Percentiles rank a stretch among this genome's conserved stretches.
These are phyloP conservation scores for Lasiodiplodia gonubiensis DNA, from an alignment of 2,329 filamentous ascomycete genomes.

Conservation along the genomic window DNA sequence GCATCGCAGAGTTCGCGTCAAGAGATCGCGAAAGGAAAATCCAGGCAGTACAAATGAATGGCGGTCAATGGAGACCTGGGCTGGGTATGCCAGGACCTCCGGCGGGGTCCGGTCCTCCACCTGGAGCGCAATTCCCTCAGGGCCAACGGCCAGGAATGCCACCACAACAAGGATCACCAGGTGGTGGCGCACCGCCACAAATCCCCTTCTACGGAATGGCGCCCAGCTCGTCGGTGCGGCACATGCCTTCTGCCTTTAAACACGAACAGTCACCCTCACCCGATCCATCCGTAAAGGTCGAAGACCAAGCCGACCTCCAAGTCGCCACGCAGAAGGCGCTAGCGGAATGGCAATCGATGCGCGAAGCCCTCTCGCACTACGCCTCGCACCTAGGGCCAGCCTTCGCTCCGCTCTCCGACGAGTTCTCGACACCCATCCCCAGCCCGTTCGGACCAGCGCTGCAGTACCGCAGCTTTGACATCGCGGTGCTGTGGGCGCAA, in stretches of 20 bases:
- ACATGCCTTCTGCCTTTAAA: constrained; percentile 52
- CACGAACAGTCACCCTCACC: constrained; percentile 29
- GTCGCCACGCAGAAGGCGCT: constrained; percentile 71
- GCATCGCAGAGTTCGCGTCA: constrained; percentile 77
- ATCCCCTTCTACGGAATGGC: constrained; percentile 58
- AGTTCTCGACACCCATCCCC: constrained; percentile 64
- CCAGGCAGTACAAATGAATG: constrained; percentile 65
- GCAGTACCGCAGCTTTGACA: constrained; percentile 84
- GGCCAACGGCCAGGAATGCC: constrained; percentile 7
- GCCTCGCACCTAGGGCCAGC: constrained; percentile 70
- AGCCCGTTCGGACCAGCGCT: constrained; percentile 84
- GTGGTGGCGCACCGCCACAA: constrained; percentile 3
- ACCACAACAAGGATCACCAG: constrained; percentile 10
- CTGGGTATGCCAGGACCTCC: constrained; percentile 55
- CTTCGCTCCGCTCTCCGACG: constrained; percentile 76
- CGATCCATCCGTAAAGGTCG: constrained; percentile 48
- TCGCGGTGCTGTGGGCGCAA: constrained; percentile 85
- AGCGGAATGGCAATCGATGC: constrained; percentile 79
- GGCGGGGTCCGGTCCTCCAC: constrained; percentile 23
- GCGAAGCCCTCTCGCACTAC: constrained; percentile 71
- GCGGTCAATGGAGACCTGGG: constrained; percentile 62
- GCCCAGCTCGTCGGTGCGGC: constrained; percentile 47
- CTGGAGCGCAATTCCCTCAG: not conserved
- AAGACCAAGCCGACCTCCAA: constrained; percentile 59
- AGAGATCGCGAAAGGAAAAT: constrained; percentile 81